phyloP scores from a whole-genome alignment of 345 rosid genomes.

The Lepidium sativum region DNA sequence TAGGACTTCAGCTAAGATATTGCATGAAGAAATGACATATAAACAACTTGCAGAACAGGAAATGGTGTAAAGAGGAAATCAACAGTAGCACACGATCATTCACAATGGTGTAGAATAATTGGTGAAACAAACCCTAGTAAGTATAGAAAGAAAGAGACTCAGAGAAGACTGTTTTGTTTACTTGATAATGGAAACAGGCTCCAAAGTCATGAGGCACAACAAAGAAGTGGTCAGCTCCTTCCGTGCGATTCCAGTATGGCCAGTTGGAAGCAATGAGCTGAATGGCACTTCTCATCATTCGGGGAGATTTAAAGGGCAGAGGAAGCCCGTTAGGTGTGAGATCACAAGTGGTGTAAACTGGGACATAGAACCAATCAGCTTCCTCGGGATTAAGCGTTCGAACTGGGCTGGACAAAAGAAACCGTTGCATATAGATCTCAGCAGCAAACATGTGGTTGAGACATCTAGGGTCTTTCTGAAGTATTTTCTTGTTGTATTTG shows the following conservation, averaged over 20 bases:
- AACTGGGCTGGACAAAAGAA: conserved; percentile 88
- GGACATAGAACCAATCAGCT: conserved; percentile 99
- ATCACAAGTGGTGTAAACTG: conserved; percentile 96
- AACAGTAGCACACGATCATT: not conserved
- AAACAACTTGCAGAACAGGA: not conserved
- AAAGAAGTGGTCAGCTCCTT: conserved; percentile 95
- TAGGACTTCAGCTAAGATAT: not conserved
- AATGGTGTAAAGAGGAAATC: not conserved
- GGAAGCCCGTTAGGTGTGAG: conserved; percentile 92
- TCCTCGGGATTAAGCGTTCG: conserved; percentile 91
- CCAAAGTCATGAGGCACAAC: conserved; percentile 97
- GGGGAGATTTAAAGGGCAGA: conserved; percentile 90
- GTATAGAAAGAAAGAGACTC: not conserved
- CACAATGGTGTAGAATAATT: not conserved
- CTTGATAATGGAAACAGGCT: conserved; percentile 97
- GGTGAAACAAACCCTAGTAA: not conserved
- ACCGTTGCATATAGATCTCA: conserved; percentile 93
- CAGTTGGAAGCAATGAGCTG: conserved; percentile 91
- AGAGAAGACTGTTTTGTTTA: conserved; percentile 15
- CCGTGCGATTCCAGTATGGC: conserved; percentile 97
- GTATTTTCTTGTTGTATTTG: conserved; percentile 91
- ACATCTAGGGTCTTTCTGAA: conserved; percentile 89
- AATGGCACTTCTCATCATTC: conserved; percentile 97
- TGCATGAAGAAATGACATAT: not conserved
- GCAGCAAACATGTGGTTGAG: conserved; percentile 98